Percentiles rank a stretch among this genome's conserved stretches.
phyloP scores from a whole-genome alignment of 2,329 filamentous ascomycete genomes.

The Ambrosiella xylebori region DNA sequence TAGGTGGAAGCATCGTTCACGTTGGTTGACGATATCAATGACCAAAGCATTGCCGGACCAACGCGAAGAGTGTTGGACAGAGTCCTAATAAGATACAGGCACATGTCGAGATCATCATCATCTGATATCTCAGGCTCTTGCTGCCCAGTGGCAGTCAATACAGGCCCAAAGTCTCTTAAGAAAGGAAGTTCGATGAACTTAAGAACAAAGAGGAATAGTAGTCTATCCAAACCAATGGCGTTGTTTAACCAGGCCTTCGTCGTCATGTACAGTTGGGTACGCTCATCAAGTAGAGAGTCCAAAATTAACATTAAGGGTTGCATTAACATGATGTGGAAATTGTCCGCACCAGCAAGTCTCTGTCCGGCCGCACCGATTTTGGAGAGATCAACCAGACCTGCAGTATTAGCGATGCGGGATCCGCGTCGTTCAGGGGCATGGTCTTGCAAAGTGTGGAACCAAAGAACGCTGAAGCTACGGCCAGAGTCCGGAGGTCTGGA shows the following conservation, averaged over 20 bases:
- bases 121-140: constrained; percentile 21
- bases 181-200: constrained; percentile 41
- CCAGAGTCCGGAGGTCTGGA: constrained; percentile 40
- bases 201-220: constrained; percentile 42
- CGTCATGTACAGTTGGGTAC: constrained; percentile 57
- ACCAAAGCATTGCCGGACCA: constrained; percentile 53
- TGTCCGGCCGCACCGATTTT: constrained; percentile 19
- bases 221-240: constrained; percentile 43
- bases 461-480: constrained; percentile 56
- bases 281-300: constrained; percentile 57
- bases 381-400: constrained; percentile 7
- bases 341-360: constrained; percentile 37
- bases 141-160: constrained; percentile 2
- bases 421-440: constrained; percentile 35
- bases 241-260: constrained; percentile 66
- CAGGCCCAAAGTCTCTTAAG: constrained; percentile 19
- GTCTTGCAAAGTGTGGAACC: constrained; percentile 61
- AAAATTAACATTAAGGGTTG: constrained; percentile 68
- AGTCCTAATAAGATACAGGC: constrained; percentile 60
- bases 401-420: constrained; percentile 20
- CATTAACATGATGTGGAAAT: constrained; percentile 58
- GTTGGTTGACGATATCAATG: constrained; percentile 46
- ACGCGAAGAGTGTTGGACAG: constrained; percentile 55
- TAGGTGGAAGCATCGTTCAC: constrained; percentile 28
- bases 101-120: constrained; percentile 57